Percentiles rank a stretch among this genome's conserved stretches.
phyloP scores from a whole-genome alignment of 2,329 filamentous ascomycete species.

The Alternaria ethzedia region DNA sequence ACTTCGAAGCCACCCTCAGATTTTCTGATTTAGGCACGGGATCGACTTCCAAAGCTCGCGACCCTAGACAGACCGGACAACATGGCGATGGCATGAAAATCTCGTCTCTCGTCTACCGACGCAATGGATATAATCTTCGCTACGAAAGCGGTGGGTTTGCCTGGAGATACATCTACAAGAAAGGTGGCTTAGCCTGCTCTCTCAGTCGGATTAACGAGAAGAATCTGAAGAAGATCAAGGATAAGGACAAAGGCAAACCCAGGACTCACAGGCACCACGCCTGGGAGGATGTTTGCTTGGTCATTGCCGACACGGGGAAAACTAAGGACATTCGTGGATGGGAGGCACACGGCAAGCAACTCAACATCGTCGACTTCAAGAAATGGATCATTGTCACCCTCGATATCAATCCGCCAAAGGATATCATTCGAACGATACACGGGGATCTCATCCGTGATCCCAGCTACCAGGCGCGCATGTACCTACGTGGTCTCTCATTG shows the following conservation, averaged over 20 bases:
- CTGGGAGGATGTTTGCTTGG: constrained; percentile 23
- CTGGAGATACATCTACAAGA: constrained; percentile 8
- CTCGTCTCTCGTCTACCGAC: constrained; percentile 13
- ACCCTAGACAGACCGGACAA: constrained; percentile 20
- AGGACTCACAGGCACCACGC: background rate
- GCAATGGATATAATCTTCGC: constrained; percentile 14
- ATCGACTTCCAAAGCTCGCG: background rate
- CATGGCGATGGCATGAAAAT: constrained; percentile 32
- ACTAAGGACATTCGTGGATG: too few relatives aligned
- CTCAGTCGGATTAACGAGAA: constrained; percentile 8
- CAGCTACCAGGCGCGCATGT: too few relatives aligned
- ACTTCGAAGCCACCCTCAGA: background rate
- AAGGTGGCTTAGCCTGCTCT: constrained; percentile 4
- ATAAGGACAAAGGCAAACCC: background rate
- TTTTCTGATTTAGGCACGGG: background rate
- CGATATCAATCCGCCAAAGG: too few relatives aligned
- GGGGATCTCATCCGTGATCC: too few relatives aligned
- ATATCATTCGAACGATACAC: too few relatives aligned
- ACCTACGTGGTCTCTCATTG: too few relatives aligned
- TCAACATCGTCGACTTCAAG: too few relatives aligned
- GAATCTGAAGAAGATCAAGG: background rate
- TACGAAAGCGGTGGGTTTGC: constrained; percentile 15
- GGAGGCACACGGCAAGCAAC: too few relatives aligned
- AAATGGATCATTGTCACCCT: too few relatives aligned
- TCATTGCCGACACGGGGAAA: constrained; percentile 5